Evolutionary conservation across 176 grass and related monocot genomes (phyloP).

Genomic region (Carex myosuroides): DNA sequence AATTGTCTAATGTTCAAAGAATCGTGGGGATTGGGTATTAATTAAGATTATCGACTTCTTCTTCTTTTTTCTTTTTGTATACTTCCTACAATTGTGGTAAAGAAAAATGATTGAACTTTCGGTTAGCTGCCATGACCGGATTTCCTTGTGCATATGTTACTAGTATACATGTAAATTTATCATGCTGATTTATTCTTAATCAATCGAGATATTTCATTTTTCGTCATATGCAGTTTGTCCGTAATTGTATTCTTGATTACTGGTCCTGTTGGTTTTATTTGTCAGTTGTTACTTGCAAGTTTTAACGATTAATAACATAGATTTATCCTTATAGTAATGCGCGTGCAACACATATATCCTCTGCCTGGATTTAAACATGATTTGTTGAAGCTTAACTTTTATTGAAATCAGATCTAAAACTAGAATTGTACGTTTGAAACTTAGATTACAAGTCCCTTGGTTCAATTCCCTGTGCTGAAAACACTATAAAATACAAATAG

Average conservation of each 20-base stretch:
- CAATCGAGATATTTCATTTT: neutral
- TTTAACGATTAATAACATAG: neutral
- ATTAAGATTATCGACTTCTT: neutral
- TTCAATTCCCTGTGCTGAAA: neutral
- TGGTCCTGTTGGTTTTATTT: neutral
- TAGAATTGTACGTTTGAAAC: neutral
- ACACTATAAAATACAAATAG: neutral
- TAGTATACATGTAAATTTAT: neutral
- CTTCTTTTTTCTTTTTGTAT: neutral
- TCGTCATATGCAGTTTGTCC: neutral
- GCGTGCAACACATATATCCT: neutral
- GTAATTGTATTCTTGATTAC: neutral
- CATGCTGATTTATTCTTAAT: neutral
- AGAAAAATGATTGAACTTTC: neutral
- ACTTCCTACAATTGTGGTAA: neutral
- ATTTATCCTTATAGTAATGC: neutral
- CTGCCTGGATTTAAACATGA: neutral
- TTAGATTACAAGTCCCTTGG: neutral
- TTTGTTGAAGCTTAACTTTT: neutral
- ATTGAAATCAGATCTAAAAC: neutral
- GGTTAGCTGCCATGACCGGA: no score
- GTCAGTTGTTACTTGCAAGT: neutral
- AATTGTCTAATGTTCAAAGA: constrained; percentile 1
- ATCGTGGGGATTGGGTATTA: neutral
- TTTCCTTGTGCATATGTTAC: neutral